phyloP scores from a whole-genome alignment of 768 basidiomycete genomes.

The Rhodotorula taiwanensis region DNA sequence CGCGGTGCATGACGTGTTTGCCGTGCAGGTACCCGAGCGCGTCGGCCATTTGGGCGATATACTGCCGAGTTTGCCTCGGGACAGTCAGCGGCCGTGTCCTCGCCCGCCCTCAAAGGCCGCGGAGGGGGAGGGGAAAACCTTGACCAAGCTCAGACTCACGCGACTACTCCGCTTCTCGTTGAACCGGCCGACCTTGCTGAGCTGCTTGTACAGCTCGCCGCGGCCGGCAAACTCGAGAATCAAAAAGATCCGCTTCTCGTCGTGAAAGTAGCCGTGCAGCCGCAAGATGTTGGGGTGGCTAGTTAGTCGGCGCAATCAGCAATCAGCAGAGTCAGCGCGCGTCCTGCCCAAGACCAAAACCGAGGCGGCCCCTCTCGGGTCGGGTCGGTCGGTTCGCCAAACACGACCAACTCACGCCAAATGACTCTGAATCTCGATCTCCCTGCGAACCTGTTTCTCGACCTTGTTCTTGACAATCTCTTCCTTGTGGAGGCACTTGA shows the following conservation, averaged over 20 bases:
- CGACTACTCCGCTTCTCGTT: slow-evolving; percentile 73
- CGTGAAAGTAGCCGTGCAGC: slow-evolving; percentile 95
- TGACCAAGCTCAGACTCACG: slow-evolving; percentile 41
- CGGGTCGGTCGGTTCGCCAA: too few species aligned
- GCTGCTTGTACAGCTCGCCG: slow-evolving; percentile 93
- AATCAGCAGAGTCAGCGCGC: background rate
- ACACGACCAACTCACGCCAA: slow-evolving; percentile 49
- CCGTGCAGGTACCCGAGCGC: slow-evolving; percentile 82
- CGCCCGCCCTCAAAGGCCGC: too few species aligned
- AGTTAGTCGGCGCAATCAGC: background rate
- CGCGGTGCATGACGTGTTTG: slow-evolving; percentile 97
- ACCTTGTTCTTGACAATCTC: slow-evolving; percentile 86
- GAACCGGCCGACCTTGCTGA: slow-evolving; percentile 77
- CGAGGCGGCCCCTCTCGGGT: too few species aligned
- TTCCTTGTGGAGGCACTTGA: slow-evolving; percentile 94
- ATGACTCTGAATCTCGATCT: slow-evolving; percentile 97
- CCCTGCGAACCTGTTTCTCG: slow-evolving; percentile 92
- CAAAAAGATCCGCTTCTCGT: slow-evolving; percentile 92
- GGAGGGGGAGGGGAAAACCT: background rate
- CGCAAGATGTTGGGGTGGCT: slow-evolving; percentile 90
- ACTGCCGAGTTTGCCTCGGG: slow-evolving; percentile 48
- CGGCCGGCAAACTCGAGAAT: slow-evolving; percentile 97
- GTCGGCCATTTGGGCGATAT: slow-evolving; percentile 97
- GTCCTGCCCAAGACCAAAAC: too few species aligned
- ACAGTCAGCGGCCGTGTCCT: background rate